Base-by-base conservation (phyloP, 176 grass and related monocot genomes). In the Thalia dealbata region DNA sequence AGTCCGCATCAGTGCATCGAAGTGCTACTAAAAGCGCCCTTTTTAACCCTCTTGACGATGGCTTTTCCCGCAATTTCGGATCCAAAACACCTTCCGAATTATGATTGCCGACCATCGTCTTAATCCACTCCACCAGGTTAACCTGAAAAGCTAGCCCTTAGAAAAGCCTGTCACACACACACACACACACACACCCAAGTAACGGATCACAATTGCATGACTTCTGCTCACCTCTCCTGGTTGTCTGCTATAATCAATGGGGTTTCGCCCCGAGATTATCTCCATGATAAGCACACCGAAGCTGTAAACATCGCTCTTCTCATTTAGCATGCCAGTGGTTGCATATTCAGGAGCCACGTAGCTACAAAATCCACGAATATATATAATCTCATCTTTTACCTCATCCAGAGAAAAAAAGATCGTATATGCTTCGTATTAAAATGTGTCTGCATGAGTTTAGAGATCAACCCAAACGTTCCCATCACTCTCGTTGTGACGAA, bases 101-200 rank as follows among this genome's bases (percentile, higher is more conserved):
- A 73, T 88, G 68, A 79, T 78, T 88, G 62, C 64, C 86, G 63
- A 96, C 91, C 88, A 77, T 91, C 72, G 67, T 88, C 81, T 96
- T 96, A 19, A 96, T 78, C 91, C 91, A 96, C 64, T 96, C 88
- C 6, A 96, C 91, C 3, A 96, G 83, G 56, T 91, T 91, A 13
- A 91, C 88, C 91, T 91, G 85, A 78, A 72, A 52, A 5, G 41
- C 76, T 16, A 4, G 9, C 11, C 45, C 6, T 10, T 1, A 4
- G 3, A 44, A 10, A 10, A 48, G 45, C 45, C 45, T 48, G 45
- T 7, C 10, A 48, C 1, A 48, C 11, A 48, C n/a, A n/a, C n/a
- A n/a, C n/a, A n/a, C n/a, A n/a, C n/a, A n/a, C n/a, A n/a, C n/a
- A n/a, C n/a, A n/a, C n/a, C n/a, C n/a, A n/a, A n/a, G n/a, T 48